Evolutionary conservation across 1,284 basidiomycete species (phyloP).

Genomic region (Pyrrhoderma noxium): DNA sequence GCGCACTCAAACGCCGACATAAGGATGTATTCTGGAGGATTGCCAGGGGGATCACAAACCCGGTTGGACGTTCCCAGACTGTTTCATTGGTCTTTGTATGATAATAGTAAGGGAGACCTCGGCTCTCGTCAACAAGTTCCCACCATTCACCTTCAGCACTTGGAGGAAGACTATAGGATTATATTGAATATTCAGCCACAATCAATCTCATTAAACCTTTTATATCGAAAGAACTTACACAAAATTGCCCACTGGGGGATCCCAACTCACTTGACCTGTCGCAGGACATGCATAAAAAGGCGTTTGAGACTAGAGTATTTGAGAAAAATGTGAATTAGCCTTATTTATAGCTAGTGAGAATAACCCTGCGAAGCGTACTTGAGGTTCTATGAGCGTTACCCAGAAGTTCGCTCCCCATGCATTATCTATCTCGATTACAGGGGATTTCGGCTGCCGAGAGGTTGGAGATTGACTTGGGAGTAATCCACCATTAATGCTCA

Average conservation of each 20-base stretch:
- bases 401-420: constrained; percentile 82
- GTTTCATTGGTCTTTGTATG: constrained; percentile 84
- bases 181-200: background rate
- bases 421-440: constrained; percentile 19
- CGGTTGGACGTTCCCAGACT: constrained; percentile 81
- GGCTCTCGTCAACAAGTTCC: constrained; percentile 79
- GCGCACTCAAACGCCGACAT: constrained; percentile 50
- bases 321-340: background rate
- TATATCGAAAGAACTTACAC: constrained; percentile 46
- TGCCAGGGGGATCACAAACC: constrained; percentile 85
- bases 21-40: constrained; percentile 80
- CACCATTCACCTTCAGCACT: constrained; percentile 89
- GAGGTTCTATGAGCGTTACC: constrained; percentile 78
- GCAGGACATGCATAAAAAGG: constrained; percentile 91
- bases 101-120: constrained; percentile 85
- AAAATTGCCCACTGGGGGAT: constrained; percentile 83
- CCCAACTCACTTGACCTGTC: constrained; percentile 89
- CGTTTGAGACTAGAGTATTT: constrained; percentile 51
- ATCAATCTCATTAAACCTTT: background rate
- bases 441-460: constrained; percentile 11
- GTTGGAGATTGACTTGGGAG: constrained; percentile 2
- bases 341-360: background rate
- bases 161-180: constrained; percentile 62
- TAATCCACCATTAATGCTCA: constrained; percentile 9
- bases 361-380: constrained; percentile 38